Evolutionary conservation across 257 asterid species (phyloP).

Genomic region (Echium plantagineum): DNA sequence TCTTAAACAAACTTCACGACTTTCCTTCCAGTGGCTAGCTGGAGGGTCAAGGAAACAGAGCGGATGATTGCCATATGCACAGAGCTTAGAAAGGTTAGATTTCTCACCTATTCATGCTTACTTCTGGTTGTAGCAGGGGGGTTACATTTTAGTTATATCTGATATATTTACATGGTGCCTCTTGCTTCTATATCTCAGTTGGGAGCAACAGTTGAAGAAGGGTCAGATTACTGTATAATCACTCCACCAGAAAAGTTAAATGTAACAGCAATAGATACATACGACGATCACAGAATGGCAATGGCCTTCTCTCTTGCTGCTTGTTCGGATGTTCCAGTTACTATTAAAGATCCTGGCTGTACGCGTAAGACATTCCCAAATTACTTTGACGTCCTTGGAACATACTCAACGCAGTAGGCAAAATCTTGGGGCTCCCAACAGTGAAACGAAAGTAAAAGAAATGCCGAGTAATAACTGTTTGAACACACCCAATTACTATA

Average conservation of each 20-base stretch:
- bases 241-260: constrained; percentile 89
- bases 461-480: background rate
- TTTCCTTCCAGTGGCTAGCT: constrained; percentile 72
- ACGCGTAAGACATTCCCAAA: constrained; percentile 96
- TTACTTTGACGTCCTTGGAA: constrained; percentile 68
- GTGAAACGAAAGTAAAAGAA: background rate
- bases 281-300: constrained; percentile 95
- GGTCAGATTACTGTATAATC: constrained; percentile 81
- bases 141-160: background rate
- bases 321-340: constrained; percentile 83
- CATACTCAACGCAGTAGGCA: constrained; percentile 50
- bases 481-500: background rate
- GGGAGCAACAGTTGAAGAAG: constrained; percentile 96
- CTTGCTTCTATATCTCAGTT: constrained; percentile 33
- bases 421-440: background rate
- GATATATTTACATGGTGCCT: background rate
- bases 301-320: constrained; percentile 99
- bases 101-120: background rate
- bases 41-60: constrained; percentile 99
- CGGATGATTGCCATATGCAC: constrained; percentile 98
- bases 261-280: constrained; percentile 72
- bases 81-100: constrained; percentile 76
- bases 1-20: background rate
- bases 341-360: constrained; percentile 85
- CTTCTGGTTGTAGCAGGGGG: background rate